Evolutionary conservation across 257 asterid species (phyloP), one percentile per base, ranked within the genome.

Genomic region (Gynochthodes officinalis): DNA sequence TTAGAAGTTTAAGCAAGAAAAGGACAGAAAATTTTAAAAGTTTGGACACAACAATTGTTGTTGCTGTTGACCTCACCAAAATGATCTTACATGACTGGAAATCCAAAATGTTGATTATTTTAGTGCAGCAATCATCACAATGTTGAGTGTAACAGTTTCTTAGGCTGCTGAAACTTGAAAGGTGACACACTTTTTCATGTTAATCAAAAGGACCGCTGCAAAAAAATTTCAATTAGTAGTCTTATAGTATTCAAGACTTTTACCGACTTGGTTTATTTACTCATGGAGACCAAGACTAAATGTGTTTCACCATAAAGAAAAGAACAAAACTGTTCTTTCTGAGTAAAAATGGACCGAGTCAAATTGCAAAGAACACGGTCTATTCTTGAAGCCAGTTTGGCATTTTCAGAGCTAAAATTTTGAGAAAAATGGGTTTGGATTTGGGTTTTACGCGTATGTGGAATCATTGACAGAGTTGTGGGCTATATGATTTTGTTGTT

Each of bases 61-160:
- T 58, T 35, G 44, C 13, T 32, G 74, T 67, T 67, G 74, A 25
- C 70, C 74, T 46, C 69, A 67, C 44, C 70, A 58, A 37, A 67
- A 7, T 3, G n/a, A n/a, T n/a, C 14, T 19, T 57, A 55, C 14
- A 50, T 3, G 52, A n/a, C 33, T 69, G 33, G 35, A 50, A 49
- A 30, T 68, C 62, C 62, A n/a, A 32, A 32, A 23, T 9, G 44
- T 19, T 68, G 33, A 18, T 15, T 67, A 1, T 6, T 10, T 11
- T 2, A 13, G 4, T 15, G 28, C 8, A 28, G 44, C 15, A 57
- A 27, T 10, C 28, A n/a, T 33, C n/a, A n/a, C n/a, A 6, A 50
- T 3, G 33, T 33, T 11, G 49, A 10, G 49, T 50, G n/a, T n/a
- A n/a, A n/a, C n/a, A n/a, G n/a, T n/a, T n/a, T n/a, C 55, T 3